Evolutionary conservation across 2,329 filamentous ascomycete species (phyloP), one percentile per base, ranked within the genome.

Genomic region (Neonectria ditissima): DNA sequence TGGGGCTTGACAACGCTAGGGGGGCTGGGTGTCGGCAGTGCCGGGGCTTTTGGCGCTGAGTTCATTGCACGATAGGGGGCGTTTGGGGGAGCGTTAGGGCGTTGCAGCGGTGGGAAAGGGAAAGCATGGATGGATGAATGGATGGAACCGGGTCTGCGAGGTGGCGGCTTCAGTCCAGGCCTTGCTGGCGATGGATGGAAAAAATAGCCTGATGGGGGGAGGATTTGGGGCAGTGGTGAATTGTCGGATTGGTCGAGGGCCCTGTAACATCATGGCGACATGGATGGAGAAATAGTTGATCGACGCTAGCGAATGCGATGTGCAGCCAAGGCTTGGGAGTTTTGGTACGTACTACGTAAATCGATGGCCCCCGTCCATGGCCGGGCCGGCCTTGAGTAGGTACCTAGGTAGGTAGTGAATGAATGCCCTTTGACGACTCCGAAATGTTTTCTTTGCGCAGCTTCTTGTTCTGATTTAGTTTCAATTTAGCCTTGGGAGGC

Each of bases 21-120:
- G 1, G 83, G 83, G 2, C 70, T 86, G 24, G 82, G 82, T 3
- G 72, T 76, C 43, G 83, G 81, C 10, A 80, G 77, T 61, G 78
- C 82, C 14, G 81, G 80, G 13, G 81, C 85, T 4, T 82, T 81
- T 69, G 83, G 83, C 3, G 83, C 77, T 1, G 83, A 85, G 75
- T 82, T 80, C 55, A 71, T 80, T 61, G 77, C 80, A 43, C 75
- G 78, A 65, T 81, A 70, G 54, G 47, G 43, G 16, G 43, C 43
- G 7, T 24, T 24, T 16, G 16, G 43, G n/a, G 30, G n/a, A 30
- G 34, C 26, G 50, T 10, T n/a, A 26, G 50, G 18, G 50, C 20
- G 50, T 37, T 34, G 26, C 18, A 32, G 26, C 26, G 39, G 50
- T 53, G 34, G 32, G 16, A 34, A 34, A n/a, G n/a, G n/a, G n/a